These are phyloP conservation scores for Plasmodium gallinaceum DNA, from an alignment of 169 alveolate genomes.

Conservation along the genomic window DNA sequence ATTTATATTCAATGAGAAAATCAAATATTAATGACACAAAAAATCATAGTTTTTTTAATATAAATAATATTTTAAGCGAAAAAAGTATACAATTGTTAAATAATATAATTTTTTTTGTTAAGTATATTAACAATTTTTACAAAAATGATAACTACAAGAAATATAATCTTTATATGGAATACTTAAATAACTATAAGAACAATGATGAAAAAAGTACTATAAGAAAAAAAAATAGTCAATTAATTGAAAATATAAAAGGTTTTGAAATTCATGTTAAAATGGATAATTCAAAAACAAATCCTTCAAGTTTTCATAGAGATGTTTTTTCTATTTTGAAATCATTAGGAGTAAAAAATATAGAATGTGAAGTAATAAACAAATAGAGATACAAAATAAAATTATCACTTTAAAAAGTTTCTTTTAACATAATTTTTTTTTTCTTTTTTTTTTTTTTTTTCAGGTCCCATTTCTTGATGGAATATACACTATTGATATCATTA, in stretches of 20 bases:
- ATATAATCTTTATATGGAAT: slow-evolving; percentile 35
- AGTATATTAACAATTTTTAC: slow-evolving; percentile 56
- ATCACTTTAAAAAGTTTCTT: not conserved
- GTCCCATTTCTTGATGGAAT: slow-evolving; percentile 75
- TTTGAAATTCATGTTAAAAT: slow-evolving; percentile 12
- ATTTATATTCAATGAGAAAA: slow-evolving; percentile 1
- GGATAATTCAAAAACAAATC: not conserved
- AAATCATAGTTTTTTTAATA: not conserved
- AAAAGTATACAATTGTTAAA: slow-evolving; percentile 43
- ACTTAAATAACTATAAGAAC: slow-evolving; percentile 11
- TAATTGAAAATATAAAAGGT: slow-evolving; percentile 34
- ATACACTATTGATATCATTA: slow-evolving; percentile 62
- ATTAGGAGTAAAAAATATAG: slow-evolving; percentile 43
- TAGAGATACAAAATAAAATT: not conserved
- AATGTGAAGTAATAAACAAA: slow-evolving; percentile 36
- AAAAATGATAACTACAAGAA: slow-evolving; percentile 25
- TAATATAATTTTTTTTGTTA: slow-evolving; percentile 42
- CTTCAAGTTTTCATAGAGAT: slow-evolving; percentile 72
- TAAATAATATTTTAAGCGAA: slow-evolving; percentile 36
- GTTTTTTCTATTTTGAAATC: slow-evolving; percentile 26
- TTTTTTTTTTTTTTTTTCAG: slow-evolving; percentile 13
- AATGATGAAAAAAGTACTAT: no score
- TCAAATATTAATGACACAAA: not conserved
- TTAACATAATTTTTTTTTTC: not conserved
- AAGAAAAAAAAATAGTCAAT: slow-evolving; percentile 15